Evolutionary conservation across 1,284 basidiomycete species (phyloP), one percentile per base, ranked within the genome.

Genomic region (Fomitopsis pinicola): DNA sequence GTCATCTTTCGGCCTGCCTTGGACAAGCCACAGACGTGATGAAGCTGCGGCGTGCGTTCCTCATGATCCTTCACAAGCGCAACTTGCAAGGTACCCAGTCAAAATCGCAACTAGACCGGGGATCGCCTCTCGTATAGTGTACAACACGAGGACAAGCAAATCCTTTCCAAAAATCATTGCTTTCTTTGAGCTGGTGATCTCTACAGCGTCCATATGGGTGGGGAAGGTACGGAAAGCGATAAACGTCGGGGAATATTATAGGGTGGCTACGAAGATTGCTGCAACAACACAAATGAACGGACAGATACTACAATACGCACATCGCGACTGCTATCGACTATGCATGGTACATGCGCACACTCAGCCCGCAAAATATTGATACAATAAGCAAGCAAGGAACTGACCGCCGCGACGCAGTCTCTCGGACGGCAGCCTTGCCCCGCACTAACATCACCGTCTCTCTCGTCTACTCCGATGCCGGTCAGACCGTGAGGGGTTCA

Each of bases 391-490:
- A 57, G 38, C 42, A 54, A 55, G 57, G 58, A 61, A 68, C 64
- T 62, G 59, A 64, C 66, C 64, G 58, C 59, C 59, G 62, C 61
- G 64, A 59, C 60, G 63, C 62, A 56, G 58, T 62, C 59, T 59
- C 48, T 59, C 55, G 61, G 36, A 30, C 26, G 59, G 19, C 57
- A 61, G 28, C 35, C 59, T 63, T 22, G 14, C 54, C 57, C 48
- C 55, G n/a, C 17, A 19, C 55, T 40, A 33, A 12, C 36, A 71
- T 68, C 65, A 63, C 57, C 72, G 69, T 57, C 88, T 79, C 64
- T 78, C 79, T 64, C 80, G 73, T 62, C 87, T 78, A 65, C 78
- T 81, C 63, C 85, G 77, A 60, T 84, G 82, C 69, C 87, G 79
- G 61, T 86, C 84, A 10, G 82, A 77, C 52, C 82, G 78, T 45